These are phyloP conservation scores for Sugiyamaella grinbergsii DNA, from an alignment of 1,139 yeast genomes.

Conservation along the genomic window DNA sequence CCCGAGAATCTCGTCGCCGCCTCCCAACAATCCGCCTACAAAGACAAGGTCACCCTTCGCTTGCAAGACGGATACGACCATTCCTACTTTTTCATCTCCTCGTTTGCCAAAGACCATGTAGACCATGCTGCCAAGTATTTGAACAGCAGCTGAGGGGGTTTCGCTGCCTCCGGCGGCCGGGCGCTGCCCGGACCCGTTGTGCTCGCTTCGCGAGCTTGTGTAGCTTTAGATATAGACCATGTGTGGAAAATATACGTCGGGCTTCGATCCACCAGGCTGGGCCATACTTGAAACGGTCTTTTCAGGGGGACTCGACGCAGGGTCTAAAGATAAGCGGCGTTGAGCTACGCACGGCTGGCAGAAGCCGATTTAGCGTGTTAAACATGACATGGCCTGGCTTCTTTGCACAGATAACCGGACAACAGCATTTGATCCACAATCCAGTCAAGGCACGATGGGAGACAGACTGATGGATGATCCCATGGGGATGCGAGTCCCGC, in stretches of 20 bases:
- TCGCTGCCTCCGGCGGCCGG: no score
- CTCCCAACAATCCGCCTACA: slow-evolving; percentile 57
- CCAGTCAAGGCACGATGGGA: slow-evolving; percentile 9
- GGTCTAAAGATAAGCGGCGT: background rate
- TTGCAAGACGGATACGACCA: slow-evolving; percentile 88
- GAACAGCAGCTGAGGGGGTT: no score
- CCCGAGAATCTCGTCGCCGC: slow-evolving; percentile 77
- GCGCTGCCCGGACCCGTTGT: no score
- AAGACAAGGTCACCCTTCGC: slow-evolving; percentile 60
- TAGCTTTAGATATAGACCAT: no score
- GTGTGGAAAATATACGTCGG: no score
- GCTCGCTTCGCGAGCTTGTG: no score
- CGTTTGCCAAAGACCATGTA: slow-evolving; percentile 83
- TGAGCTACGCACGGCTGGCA: slow-evolving; percentile 1
- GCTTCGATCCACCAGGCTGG: no score
- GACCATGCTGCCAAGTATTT: slow-evolving; percentile 81
- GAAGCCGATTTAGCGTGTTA: no score
- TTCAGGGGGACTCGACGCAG: background rate
- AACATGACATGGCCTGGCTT: background rate
- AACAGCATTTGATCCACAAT: background rate
- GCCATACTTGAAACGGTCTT: no score
- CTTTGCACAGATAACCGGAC: background rate
- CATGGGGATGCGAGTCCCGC: slow-evolving; percentile 24
- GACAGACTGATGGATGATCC: slow-evolving; percentile 22
- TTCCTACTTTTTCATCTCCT: slow-evolving; percentile 79